Percentiles rank a stretch among this genome's conserved stretches.
These are phyloP conservation scores for Aspergillus leporis DNA, from an alignment of 495 filamentous ascomycete species.

Conservation along the genomic window DNA sequence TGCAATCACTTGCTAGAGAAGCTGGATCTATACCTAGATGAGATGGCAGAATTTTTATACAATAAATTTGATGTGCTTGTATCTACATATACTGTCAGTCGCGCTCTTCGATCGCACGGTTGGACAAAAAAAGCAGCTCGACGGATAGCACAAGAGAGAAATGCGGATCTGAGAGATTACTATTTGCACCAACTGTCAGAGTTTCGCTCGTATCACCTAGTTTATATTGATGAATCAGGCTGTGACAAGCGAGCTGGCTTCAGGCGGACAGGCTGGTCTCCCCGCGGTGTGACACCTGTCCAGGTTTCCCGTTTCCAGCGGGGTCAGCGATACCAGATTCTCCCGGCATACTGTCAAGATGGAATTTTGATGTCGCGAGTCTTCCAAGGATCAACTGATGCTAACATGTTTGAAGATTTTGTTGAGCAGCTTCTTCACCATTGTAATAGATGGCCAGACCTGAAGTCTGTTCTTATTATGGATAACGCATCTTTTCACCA, in stretches of 20 bases:
- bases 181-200: not conserved
- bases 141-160: not conserved
- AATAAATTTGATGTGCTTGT: too few species aligned
- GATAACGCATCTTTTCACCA: too few species aligned
- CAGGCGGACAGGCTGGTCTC: not conserved
- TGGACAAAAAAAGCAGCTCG: not conserved
- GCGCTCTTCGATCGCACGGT: too few species aligned
- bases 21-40: too few species aligned
- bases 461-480: not conserved
- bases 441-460: not conserved
- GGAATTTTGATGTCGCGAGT: not conserved
- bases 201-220: not conserved
- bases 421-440: not conserved
- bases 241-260: not conserved
- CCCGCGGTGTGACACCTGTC: not conserved
- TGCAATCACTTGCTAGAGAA: too few species aligned
- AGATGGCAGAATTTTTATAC: too few species aligned
- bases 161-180: not conserved
- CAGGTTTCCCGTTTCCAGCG: not conserved
- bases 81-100: too few species aligned
- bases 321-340: not conserved
- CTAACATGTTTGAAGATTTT: not conserved
- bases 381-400: not conserved
- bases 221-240: not conserved
- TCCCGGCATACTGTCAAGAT: not conserved